Evolutionary conservation across 2,329 filamentous ascomycete genomes (phyloP), one percentile per base, ranked within the genome.

Genomic region (Ophiostoma sp.): DNA sequence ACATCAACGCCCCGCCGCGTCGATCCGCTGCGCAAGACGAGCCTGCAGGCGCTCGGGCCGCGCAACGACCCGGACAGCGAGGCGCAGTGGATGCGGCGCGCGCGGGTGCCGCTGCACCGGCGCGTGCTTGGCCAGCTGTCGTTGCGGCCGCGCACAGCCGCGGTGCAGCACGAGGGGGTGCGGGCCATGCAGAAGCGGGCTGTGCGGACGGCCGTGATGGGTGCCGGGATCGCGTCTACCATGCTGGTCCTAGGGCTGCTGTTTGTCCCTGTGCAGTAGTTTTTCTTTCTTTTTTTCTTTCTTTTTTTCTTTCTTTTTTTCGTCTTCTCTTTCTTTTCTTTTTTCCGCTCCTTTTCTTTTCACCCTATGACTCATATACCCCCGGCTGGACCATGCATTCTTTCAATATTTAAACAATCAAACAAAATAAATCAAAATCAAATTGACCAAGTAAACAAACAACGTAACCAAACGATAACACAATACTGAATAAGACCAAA

Each of bases 1-100:
- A 23, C n/a, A 8, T 54, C 52, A 4, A 27, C 23, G 11, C 8
- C 52, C n/a, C 27, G 52, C 52, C 57, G 72, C 17, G 70, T 72
- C 11, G 75, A 78, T 44, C 74, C 75, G 6, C 69, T 76, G 67
- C 71, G 74, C 52, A 79, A 77, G 70, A 69, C 72, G 44, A 77
- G 74, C 60, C 57, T 79, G 70, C 78, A 79, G 72, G 72, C 76
- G 0, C 76, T 81, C 44, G 80, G 80, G 17, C 75, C 76, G 2
- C 72, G 74, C 44, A 81, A 81, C 71, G 73, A 76, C 31, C 78
- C 75, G 36, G 72, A 72, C 17, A 66, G 72, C n/a, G 78, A 79
- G 72, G 60, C 75, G 1, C 80, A 79, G 79, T 75, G 76, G 3
- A 72, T 69, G 13, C 69, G 69, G 35, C 78, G 80, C 67, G 67